Evolutionary conservation across 1,284 basidiomycete genomes (phyloP), one percentile per base, ranked within the genome.

Genomic region (Apiotrichum brassicae): DNA sequence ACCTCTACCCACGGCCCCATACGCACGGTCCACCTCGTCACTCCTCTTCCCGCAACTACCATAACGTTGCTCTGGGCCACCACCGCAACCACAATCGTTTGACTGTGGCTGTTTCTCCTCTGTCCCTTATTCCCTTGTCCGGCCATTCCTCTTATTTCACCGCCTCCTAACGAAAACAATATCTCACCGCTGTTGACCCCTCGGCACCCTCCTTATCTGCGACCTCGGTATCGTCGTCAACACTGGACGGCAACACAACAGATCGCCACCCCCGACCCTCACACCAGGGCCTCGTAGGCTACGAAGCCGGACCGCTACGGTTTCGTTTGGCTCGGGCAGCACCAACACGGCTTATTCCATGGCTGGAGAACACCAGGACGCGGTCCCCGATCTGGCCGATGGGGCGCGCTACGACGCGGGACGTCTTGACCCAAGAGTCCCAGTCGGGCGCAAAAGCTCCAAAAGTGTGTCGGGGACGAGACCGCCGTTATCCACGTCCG

Each of bases 251-350:
- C 24, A 19, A 25, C 24, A 16, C 9, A 9, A 44, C 37, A 46
- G 66, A 79, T 75, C 30, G 72, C 76, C 56, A 74, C n/a, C n/a
- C n/a, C n/a, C n/a, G n/a, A 76, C 61, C 68, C 75, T 47, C 53
- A 66, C 62, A 23, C 33, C 35, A 33, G 28, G 30, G 45, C 50
- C 22, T 18, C 43, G 43, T 19, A 33, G 43, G 43, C 22, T 43
- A 14, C 32, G 43, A 18, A 44, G 43, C 43, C 51, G 66, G 22
- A 68, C 68, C 23, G 64, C 68, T 16, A 66, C 66, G 28, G 51
- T 65, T 32, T 60, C 60, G 24, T 61, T 56, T 19, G 55, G 51
- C 9, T 60, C 40, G 12, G 23, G 23, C 24, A 39, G 25, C 38
- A 39, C 25, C 18, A 25, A 24, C 26, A n/a, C 13, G 3, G 11